Base-by-base conservation (phyloP, 371 early-diverging fungal species). In the Zopfochytrium polystomum region DNA sequence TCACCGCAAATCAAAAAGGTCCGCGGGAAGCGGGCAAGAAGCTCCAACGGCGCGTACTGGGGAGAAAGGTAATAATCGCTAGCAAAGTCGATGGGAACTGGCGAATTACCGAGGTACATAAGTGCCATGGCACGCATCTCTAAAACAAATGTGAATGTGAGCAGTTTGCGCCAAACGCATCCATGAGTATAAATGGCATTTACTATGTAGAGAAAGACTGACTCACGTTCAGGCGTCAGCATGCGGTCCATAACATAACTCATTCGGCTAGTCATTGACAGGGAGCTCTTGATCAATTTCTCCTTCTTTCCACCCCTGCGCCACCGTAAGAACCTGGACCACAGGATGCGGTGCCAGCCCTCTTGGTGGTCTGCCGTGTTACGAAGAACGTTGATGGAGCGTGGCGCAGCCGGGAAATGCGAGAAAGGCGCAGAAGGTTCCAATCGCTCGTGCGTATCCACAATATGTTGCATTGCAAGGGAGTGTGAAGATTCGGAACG, bases 231-330 rank as follows among this genome's bases (percentile, higher is more conserved):
- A n/a, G n/a, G n/a, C n/a, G n/a, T n/a, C n/a, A n/a, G n/a, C n/a
- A n/a, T n/a, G n/a, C n/a, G n/a, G n/a, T n/a, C n/a, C n/a, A n/a
- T n/a, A n/a, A 92, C 90, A 72, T 86, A 94, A 35, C 85, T 82
- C 82, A 92, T 88, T 35, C 91, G 83, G 68, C 88, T 88, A 6
- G 91, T 91, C 90, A 93, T 89, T 3, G 90, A 81, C 44, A 92
- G 61, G 30, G 66, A 18, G n/a, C n/a, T n/a, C n/a, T n/a, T n/a
- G n/a, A n/a, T n/a, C n/a, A n/a, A n/a, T n/a, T n/a, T n/a, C n/a
- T 26, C 65, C 71, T 2, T 70, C n/a, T n/a, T n/a, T n/a, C n/a
- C n/a, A n/a, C n/a, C n/a, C n/a, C n/a, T n/a, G n/a, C n/a, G n/a
- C n/a, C n/a, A n/a, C n/a, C n/a, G n/a, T n/a, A n/a, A n/a, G n/a